Percentiles rank a stretch among this genome's conserved stretches.
Evolutionary conservation across 352 stramenopile species (phyloP).

Genomic region (Pythium dissotocum): DNA sequence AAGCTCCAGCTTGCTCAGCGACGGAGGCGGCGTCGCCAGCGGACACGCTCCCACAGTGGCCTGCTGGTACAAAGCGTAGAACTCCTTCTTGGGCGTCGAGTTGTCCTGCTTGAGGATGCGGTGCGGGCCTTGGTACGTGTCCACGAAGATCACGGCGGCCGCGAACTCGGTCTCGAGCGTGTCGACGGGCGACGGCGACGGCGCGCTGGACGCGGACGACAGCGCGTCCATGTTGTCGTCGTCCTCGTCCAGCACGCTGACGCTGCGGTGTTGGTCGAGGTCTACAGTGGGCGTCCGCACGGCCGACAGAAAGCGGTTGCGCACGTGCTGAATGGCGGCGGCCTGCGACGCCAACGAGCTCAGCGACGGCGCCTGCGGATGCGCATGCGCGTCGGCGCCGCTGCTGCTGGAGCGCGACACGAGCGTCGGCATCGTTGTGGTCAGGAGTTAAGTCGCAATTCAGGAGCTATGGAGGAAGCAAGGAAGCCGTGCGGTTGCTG

Average conservation of each 20-base stretch:
- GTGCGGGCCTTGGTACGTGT: slow-evolving; percentile 79
- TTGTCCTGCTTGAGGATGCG: slow-evolving; percentile 73
- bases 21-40: slow-evolving; percentile 31
- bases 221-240: slow-evolving; percentile 40
- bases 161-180: slow-evolving; percentile 71
- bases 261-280: not conserved
- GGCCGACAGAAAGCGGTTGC: slow-evolving; percentile 44
- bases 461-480: not conserved
- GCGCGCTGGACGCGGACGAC: slow-evolving; percentile 18
- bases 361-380: slow-evolving; percentile 27
- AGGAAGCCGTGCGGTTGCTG: not conserved
- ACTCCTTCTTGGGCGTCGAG: slow-evolving; percentile 76
- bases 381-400: not conserved
- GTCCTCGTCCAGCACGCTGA: slow-evolving; percentile 19
- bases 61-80: slow-evolving; percentile 81
- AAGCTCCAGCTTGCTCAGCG: slow-evolving; percentile 51
- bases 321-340: slow-evolving; percentile 40
- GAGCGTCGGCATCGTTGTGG: slow-evolving; percentile 26
- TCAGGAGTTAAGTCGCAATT: not conserved
- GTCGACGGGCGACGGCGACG: slow-evolving; percentile 30
- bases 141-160: slow-evolving; percentile 73
- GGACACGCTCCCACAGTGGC: slow-evolving; percentile 62
- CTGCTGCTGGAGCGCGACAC: slow-evolving; percentile 12
- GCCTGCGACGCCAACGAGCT: slow-evolving; percentile 48
- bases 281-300: slow-evolving; percentile 16